Evolutionary conservation across 2,329 filamentous ascomycete species (phyloP).

Genomic region (Cadophora luteo-olivacea): DNA sequence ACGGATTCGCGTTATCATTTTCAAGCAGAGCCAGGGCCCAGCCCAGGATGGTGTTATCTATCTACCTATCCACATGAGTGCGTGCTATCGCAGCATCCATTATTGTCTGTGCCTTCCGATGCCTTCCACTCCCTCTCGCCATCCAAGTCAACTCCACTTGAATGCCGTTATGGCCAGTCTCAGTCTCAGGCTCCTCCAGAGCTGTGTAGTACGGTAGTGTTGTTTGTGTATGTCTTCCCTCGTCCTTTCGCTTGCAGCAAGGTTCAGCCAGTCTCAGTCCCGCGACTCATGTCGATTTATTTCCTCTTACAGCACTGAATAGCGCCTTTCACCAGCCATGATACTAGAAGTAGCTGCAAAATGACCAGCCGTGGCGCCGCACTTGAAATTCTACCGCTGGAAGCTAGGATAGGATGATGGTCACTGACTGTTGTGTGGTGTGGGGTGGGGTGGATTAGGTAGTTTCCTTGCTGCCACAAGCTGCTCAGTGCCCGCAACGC

Average conservation of each 20-base stretch:
- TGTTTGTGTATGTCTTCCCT: neutral
- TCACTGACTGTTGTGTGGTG: neutral
- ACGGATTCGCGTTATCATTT: conserved; percentile 17
- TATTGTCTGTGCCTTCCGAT: no score
- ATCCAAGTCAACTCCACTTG: conserved; percentile 7
- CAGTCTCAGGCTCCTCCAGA: neutral
- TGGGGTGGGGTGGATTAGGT: neutral
- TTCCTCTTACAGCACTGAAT: conserved; percentile 20
- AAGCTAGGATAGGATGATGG: neutral
- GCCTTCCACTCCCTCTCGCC: neutral
- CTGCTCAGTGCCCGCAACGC: neutral
- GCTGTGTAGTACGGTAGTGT: neutral
- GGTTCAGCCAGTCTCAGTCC: neutral
- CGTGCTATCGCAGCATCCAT: neutral
- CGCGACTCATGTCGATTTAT: conserved; percentile 21
- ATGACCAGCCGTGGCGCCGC: conserved; percentile 25
- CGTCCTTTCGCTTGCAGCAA: neutral
- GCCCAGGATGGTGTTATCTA: conserved; percentile 12
- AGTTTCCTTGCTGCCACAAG: neutral
- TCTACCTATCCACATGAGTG: conserved; percentile 1
- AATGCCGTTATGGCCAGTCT: no score
- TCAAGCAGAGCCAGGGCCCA: neutral
- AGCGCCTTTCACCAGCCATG: neutral
- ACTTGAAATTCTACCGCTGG: conserved; percentile 1
- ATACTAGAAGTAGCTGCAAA: conserved; percentile 7